These are phyloP conservation scores for Penicillium paradoxum DNA, from an alignment of 495 filamentous ascomycete genomes.

Conservation along the genomic window DNA sequence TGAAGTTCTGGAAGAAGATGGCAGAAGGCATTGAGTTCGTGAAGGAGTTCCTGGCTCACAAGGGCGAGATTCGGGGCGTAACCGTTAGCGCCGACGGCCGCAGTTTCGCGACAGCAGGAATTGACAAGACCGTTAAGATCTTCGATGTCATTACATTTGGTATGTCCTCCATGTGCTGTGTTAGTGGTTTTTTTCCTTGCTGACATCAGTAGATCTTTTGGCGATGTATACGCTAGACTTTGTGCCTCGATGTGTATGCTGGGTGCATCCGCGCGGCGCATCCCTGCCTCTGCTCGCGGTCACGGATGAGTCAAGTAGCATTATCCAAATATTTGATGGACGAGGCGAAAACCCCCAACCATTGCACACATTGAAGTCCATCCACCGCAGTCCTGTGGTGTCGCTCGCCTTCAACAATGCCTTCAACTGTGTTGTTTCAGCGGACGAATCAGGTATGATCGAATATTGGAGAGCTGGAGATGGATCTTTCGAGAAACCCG, in stretches of 20 bases:
- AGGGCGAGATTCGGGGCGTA: slow-evolving; percentile 75
- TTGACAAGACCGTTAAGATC: slow-evolving; percentile 85
- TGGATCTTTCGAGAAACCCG: slow-evolving; percentile 79
- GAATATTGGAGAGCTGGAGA: slow-evolving; percentile 87
- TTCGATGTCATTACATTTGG: slow-evolving; percentile 95
- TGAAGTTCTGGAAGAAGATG: slow-evolving; percentile 99
- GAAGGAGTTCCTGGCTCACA: slow-evolving; percentile 92
- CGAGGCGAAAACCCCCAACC: slow-evolving; percentile 72
- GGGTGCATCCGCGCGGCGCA: slow-evolving; percentile 85
- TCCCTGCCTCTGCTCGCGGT: slow-evolving; percentile 83
- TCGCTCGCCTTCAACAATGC: slow-evolving; percentile 84
- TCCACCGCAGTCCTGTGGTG: slow-evolving; percentile 75
- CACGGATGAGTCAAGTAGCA: slow-evolving; percentile 69
- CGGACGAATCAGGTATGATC: slow-evolving; percentile 87
- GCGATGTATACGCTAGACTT: slow-evolving; percentile 72
- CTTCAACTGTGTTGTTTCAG: slow-evolving; percentile 85
- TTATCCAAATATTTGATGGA: slow-evolving; percentile 82
- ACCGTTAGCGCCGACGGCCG: slow-evolving; percentile 84
- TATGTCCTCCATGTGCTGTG: slow-evolving; percentile 19
- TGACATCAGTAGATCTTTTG: slow-evolving; percentile 60
- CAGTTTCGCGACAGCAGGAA: slow-evolving; percentile 86
- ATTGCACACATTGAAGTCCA: slow-evolving; percentile 63
- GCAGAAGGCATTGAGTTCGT: slow-evolving; percentile 90
- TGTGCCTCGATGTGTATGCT: slow-evolving; percentile 76
- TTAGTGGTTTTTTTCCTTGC: neutral